phyloP scores from a whole-genome alignment of 176 grass and related monocot genomes.

The Bothriochloa decipiens region DNA sequence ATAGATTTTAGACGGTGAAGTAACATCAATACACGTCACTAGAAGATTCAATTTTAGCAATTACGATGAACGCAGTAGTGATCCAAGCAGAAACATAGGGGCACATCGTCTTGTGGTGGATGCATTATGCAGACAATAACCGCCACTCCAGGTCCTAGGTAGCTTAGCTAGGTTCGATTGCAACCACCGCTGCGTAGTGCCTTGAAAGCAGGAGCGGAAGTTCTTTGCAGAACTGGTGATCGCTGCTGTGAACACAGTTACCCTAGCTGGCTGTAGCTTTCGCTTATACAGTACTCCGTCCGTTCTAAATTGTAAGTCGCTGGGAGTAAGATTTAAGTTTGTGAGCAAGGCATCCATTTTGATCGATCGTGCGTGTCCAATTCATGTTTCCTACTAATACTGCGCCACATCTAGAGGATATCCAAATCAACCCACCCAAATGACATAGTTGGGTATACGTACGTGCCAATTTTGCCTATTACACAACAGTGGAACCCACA shows the following conservation, averaged over 20 bases:
- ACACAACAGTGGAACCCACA: neutral
- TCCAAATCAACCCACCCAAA: neutral
- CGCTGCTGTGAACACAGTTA: neutral
- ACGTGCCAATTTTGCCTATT: neutral
- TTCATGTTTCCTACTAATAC: neutral
- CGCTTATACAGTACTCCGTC: too few species aligned
- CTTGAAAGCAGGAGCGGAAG: neutral
- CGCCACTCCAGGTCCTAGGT: neutral
- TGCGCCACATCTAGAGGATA: neutral
- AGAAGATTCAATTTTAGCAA: neutral
- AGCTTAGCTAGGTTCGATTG: neutral
- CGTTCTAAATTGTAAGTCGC: too few species aligned
- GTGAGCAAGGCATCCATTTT: neutral
- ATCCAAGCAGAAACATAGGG: neutral
- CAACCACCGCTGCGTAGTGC: neutral
- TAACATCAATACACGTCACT: neutral
- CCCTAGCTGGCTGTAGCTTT: too few species aligned
- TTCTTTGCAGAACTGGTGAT: neutral
- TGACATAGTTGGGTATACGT: neutral
- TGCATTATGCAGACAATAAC: neutral
- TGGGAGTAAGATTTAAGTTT: neutral
- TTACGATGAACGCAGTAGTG: slow-evolving; percentile 1
- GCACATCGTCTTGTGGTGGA: neutral
- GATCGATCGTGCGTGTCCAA: neutral
- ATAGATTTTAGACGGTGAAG: neutral